These are phyloP conservation scores for Monosporascus sp. DNA, from an alignment of 2,329 filamentous ascomycete species.

Conservation along the genomic window DNA sequence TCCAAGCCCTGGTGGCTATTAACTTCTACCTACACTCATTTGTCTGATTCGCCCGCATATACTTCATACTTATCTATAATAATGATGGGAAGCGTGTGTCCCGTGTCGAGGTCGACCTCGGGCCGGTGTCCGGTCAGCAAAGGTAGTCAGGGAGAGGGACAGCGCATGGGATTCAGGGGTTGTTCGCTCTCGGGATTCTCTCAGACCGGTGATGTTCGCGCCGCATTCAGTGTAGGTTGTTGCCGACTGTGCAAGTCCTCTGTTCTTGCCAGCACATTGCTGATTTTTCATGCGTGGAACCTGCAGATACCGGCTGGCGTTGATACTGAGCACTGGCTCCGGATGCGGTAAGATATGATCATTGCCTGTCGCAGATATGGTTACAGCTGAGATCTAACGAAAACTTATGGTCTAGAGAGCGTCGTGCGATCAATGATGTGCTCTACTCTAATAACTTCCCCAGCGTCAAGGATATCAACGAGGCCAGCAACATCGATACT, in stretches of 20 bases:
- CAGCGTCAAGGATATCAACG: constrained; percentile 32
- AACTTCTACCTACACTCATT: no score
- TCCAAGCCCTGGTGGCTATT: no score
- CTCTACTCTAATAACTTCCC: constrained; percentile 39
- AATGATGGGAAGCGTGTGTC: constrained; percentile 22
- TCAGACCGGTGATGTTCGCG: constrained; percentile 29
- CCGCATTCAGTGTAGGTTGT: constrained; percentile 23
- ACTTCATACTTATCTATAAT: no score
- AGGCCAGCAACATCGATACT: constrained; percentile 40
- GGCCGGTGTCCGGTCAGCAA: constrained; percentile 23
- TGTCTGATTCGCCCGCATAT: no score
- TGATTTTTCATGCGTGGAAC: background rate
- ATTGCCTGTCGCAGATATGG: no score
- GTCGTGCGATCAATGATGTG: constrained; percentile 42
- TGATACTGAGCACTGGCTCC: constrained; percentile 41
- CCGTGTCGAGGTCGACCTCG: constrained; percentile 21
- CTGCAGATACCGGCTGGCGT: constrained; percentile 39
- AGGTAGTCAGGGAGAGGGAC: constrained; percentile 20
- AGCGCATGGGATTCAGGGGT: constrained; percentile 26
- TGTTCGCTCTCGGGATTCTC: constrained; percentile 31
- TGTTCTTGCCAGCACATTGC: background rate
- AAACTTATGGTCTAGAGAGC: constrained; percentile 28
- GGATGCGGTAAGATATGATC: constrained; percentile 28
- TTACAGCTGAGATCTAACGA: constrained; percentile 1
- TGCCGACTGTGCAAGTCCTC: background rate